Evolutionary conservation across 148 eudicot species (phyloP), one percentile per base, ranked within the genome.

Genomic region (Camellia lanceoleosa): DNA sequence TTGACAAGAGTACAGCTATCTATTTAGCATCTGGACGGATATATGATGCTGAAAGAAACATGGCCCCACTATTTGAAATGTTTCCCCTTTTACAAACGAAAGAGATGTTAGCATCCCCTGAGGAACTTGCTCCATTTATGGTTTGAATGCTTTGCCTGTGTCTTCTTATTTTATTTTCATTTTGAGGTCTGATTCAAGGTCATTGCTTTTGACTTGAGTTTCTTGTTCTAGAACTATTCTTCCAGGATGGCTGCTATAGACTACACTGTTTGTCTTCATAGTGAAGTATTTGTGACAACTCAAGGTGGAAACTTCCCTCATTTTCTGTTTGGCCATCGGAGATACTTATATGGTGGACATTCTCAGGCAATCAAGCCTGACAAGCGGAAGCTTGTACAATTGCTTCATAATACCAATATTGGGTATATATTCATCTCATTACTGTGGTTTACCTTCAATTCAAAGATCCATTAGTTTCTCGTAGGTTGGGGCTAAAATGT

Each of bases 281-380:
- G 99, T 83, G 99, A 96, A 85, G 99, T 92, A 46, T 96, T 96
- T 87, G 95, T 96, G 74, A 96, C 98, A 55, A 93, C 99, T 73
- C 99, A 96, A 89, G 99, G 99, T 55, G 99, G 99, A 71, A 96
- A 96, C 83, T 96, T 96, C 71, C 99, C 99, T 74, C 94, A 91
- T 66, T 91, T 93, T 83, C 89, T 96, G 73, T 84, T 92, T 92
- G 99, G 99, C 59, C 99, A 96, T 80, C 87, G 98, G 76, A 91
- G 99, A 87, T 93, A 86, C 83, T 62, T 96, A 79, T 93, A 91
- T 83, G 91, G 98, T 83, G 99, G 99, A 70, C 99, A 96, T 79
- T 86, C 99, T 8, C 91, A 94, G 92, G 92, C 95, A 16, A 90
- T 96, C 77, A 92, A 84, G 85, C 99, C 99, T 51, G 99, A 96